Percentiles rank a stretch among this genome's conserved stretches.
phyloP scores from a whole-genome alignment of 495 filamentous ascomycete species.

The Aspergillus carlsbadensis region DNA sequence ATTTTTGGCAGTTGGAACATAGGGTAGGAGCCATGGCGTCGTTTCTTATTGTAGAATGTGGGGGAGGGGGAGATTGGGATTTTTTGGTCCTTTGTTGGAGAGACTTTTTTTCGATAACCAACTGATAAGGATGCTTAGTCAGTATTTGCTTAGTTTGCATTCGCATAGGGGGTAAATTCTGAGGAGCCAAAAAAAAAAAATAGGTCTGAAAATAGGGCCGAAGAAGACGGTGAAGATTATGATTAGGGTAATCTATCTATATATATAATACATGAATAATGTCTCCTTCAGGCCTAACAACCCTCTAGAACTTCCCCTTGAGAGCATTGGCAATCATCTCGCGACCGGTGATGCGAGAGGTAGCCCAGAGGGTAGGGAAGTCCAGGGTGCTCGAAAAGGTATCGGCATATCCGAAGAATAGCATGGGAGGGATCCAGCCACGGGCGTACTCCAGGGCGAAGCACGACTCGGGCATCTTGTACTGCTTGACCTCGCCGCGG shows the following conservation, averaged over 20 bases:
- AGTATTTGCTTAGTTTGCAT: constrained; percentile 19
- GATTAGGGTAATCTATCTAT: constrained; percentile 5
- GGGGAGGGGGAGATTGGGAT: constrained; percentile 7
- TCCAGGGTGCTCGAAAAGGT: constrained; percentile 73
- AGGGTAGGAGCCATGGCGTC: constrained; percentile 54
- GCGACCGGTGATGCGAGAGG: constrained; percentile 62
- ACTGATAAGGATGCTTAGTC: constrained; percentile 14
- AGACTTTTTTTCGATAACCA: constrained; percentile 3
- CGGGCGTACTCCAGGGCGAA: constrained; percentile 87
- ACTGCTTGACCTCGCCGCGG: constrained; percentile 79
- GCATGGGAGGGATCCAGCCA: constrained; percentile 88
- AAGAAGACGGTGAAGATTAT: neutral
- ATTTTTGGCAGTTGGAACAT: constrained; percentile 72
- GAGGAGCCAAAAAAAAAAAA: no score
- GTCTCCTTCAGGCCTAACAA: neutral
- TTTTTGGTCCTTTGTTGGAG: neutral
- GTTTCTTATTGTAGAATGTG: neutral
- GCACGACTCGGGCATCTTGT: constrained; percentile 76
- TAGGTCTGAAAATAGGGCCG: no score
- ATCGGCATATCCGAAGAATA: constrained; percentile 84
- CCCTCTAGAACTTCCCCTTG: constrained; percentile 66
- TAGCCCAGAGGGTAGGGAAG: constrained; percentile 76
- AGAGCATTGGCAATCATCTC: constrained; percentile 73
- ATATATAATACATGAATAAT: constrained; percentile 3
- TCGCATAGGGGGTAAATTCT: neutral